Base-by-base conservation (phyloP, 306 rosid genomes). In the Vicia sativa region DNA sequence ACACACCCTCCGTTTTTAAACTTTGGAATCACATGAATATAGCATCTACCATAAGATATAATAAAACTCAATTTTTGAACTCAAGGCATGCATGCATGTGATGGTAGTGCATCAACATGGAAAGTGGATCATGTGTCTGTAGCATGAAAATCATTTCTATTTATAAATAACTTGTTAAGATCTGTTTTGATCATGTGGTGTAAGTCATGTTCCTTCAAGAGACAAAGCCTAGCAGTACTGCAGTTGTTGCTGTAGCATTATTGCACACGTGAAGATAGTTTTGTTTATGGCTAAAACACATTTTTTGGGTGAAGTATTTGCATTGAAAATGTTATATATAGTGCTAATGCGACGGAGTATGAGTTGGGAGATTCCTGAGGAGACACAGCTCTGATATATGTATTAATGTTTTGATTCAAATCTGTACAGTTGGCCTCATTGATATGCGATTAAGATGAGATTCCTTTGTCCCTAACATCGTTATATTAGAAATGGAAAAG, bases 311-410 rank as follows among this genome's bases (percentile, higher is more conserved):
- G 54, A 8, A 49, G 26, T 6, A 2, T 8, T 14, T 49, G 26
- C 5, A 49, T 49, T 49, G 13, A 50, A 49, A 18, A 50, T 52
- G 14, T 52, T 18, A 26, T 26, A 38, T 23, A 49, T 62, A 34
- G 62, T 62, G 63, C 61, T 10, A 19, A 44, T 31, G 58, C 12
- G 25, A 46, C 70, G 19, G 18, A n/a, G n/a, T 52, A 75, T 31
- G 59, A 71, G 73, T 77, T 71, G 68, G 11, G 21, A 77, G 74
- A 45, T 71, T 39, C 73, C 48, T 12, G n/a, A 13, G 74, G 64
- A 46, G 81, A 65, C 77, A 71, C 0, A 31, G 2, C 54, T 46
- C 48, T 56, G 37, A 65, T 12, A 39, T 65, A 4, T 38, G 18
- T 9, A 44, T 39, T 41, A 28, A 29, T 49, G 74, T 77, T 4